Conservation (phyloP, 2,329 filamentous ascomycete genomes). For the Bertia moriformis region DNA sequence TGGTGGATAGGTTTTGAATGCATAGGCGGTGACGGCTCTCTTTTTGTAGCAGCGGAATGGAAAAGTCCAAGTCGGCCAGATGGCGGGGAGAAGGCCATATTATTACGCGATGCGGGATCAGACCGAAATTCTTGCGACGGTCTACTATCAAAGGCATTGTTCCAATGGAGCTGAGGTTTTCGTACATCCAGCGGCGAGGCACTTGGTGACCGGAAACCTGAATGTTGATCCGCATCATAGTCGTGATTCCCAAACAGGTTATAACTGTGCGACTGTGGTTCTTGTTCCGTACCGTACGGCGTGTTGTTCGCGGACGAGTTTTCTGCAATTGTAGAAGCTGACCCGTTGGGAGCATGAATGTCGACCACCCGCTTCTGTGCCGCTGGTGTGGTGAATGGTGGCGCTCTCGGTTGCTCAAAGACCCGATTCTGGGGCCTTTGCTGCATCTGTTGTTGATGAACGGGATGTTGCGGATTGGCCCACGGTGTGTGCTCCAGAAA, state of each 20-base stretch:
- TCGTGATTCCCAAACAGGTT: neutral
- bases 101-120: neutral
- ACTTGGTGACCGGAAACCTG: neutral
- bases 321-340: slow-evolving; percentile 27
- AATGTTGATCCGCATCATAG: neutral
- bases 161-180: neutral
- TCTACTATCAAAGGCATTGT: neutral
- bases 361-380: slow-evolving; percentile 25
- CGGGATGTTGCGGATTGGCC: slow-evolving; percentile 44
- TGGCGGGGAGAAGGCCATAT: neutral
- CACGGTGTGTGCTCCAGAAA: slow-evolving; percentile 49
- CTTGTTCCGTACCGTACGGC: slow-evolving; percentile 8
- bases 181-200: slow-evolving; percentile 1
- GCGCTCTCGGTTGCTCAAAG: slow-evolving; percentile 16
- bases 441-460: slow-evolving; percentile 17
- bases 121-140: neutral
- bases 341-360: slow-evolving; percentile 23
- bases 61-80: neutral
- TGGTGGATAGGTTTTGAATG: neutral
- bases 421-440: slow-evolving; percentile 14
- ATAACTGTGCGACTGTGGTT: neutral
- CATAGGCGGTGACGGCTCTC: neutral
- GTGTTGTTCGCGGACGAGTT: slow-evolving; percentile 25
- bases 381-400: slow-evolving; percentile 22
- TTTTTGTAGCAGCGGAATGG: neutral